Evolutionary conservation across 768 basidiomycete species (phyloP), one percentile per base, ranked within the genome.

Genomic region (Auriscalpium orientale): DNA sequence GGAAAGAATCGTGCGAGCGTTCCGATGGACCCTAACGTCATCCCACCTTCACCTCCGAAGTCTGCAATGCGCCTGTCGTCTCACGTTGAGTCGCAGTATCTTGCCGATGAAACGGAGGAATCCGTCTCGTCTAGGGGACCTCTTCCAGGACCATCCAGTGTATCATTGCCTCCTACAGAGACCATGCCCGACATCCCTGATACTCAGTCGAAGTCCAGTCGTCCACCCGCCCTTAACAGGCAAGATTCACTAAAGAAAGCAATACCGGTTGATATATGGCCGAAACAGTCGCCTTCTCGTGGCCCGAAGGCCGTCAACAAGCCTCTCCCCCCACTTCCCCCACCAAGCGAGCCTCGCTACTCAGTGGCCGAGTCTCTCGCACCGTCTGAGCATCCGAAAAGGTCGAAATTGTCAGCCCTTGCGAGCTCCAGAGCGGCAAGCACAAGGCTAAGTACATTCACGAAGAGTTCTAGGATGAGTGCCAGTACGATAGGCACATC

Each of bases 391-490:
- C n/a, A 6, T 44, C 64, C 57, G 37, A 51, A 48, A 62, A 80
- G 79, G 58, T 89, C 88, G 8, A 90, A 87, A 63, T 70, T 91
- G 40, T 83, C 85, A 1, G 76, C 77, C 56, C 71, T 90, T 18
- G 87, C 88, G 11, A 84, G 79, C 61, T 85, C 85, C 33, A 65
- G 74, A 46, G 73, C 70, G 49, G 49, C 58, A 1, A 68, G 60
- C 45, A 56, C 57, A 7, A 48, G 67, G 37, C 71, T 71, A 46
- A 79, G 74, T 56, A 72, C 76, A 57, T 81, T 79, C 62, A 82
- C 84, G 21, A 72, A 77, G 49, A 80, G 82, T 21, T 80, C 56
- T 56, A 50, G 61, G 21, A 7, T 51, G 43, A 60, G 59, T 16
- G 54, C 53, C n/a, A 55, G 53, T 46, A 78, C 72, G 10, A 69